Percentiles rank a stretch among this genome's conserved stretches.
phyloP scores from a whole-genome alignment of 352 stramenopile genomes.

The Phytophthora macrochlamydospora region DNA sequence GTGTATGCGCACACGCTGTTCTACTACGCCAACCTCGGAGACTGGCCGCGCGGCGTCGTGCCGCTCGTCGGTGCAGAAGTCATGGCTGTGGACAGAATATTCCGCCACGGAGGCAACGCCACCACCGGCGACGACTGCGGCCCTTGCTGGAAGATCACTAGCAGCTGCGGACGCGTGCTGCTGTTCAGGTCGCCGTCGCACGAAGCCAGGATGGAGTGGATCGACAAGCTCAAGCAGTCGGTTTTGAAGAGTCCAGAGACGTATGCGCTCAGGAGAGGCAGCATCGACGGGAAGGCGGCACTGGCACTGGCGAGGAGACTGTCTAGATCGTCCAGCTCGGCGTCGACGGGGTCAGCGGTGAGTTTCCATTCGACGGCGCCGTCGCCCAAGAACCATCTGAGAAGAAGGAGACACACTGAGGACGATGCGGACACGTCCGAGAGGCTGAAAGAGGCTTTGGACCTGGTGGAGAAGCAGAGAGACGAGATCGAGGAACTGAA shows the following conservation, averaged over 20 bases:
- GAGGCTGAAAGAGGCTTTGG: constrained; percentile 74
- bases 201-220: constrained; percentile 56
- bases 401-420: constrained; percentile 19
- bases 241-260: constrained; percentile 2
- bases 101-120: constrained; percentile 30
- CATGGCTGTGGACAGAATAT: constrained; percentile 66
- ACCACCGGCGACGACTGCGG: constrained; percentile 54
- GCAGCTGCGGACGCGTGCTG: constrained; percentile 52
- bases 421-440: constrained; percentile 53
- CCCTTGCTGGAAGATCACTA: constrained; percentile 78
- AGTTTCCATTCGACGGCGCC: constrained; percentile 23
- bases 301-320: constrained; percentile 33
- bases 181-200: constrained; percentile 66
- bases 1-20: constrained; percentile 70
- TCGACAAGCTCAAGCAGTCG: constrained; percentile 50
- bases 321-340: constrained; percentile 37
- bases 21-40: constrained; percentile 63
- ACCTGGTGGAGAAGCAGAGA: constrained; percentile 69
- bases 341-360: constrained; percentile 20
- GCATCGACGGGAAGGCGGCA: constrained; percentile 36
- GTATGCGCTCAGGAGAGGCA: constrained; percentile 11
- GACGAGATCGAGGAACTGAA: constrained; percentile 72
- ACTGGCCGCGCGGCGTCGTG: constrained; percentile 57
- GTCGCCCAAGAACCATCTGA: constrained; percentile 6
- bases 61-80: constrained; percentile 53